Percentiles rank a stretch among this genome's conserved stretches.
These are phyloP conservation scores for Hanseniaspora vineae DNA, from an alignment of 805 yeast genomes.

Conservation along the genomic window DNA sequence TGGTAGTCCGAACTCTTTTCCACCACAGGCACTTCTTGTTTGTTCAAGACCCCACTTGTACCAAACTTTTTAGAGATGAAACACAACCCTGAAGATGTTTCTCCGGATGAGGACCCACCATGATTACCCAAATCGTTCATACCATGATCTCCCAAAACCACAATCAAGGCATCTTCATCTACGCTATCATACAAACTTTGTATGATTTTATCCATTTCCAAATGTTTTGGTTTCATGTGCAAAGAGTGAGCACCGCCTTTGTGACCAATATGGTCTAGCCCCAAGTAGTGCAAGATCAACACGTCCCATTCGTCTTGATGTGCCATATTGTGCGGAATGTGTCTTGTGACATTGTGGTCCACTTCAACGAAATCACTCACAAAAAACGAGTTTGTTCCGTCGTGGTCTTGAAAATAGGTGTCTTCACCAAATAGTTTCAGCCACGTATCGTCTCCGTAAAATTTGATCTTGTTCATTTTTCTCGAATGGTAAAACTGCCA, in stretches of 20 bases:
- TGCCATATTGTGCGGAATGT: slow-evolving; percentile 30
- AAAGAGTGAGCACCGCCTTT: slow-evolving; percentile 82
- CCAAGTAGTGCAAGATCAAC: slow-evolving; percentile 78
- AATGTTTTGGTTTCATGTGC: slow-evolving; percentile 71
- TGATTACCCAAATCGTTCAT: slow-evolving; percentile 94
- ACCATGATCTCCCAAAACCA: slow-evolving; percentile 88
- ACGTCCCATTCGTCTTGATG: slow-evolving; percentile 55
- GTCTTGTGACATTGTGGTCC: slow-evolving; percentile 85
- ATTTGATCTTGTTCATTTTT: slow-evolving; percentile 37
- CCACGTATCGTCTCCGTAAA: slow-evolving; percentile 99
- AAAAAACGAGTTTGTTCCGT: slow-evolving; percentile 88
- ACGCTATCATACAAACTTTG: slow-evolving; percentile 34
- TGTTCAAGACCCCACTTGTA: slow-evolving; percentile 11
- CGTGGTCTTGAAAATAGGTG: slow-evolving; percentile 44
- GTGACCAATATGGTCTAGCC: slow-evolving; percentile 95
- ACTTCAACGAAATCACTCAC: slow-evolving; percentile 94
- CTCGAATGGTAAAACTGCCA: slow-evolving; percentile 37
- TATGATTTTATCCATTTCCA: slow-evolving; percentile 72
- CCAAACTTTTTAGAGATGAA: slow-evolving; percentile 53
- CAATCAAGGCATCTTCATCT: slow-evolving; percentile 44
- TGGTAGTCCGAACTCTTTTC: slow-evolving; percentile 30
- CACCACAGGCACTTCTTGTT: slow-evolving; percentile 14
- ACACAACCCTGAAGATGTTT: slow-evolving; percentile 74
- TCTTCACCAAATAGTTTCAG: slow-evolving; percentile 64
- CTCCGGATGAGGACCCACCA: slow-evolving; percentile 91